Evolutionary conservation across 192 early-diverging fungal genomes (phyloP), one percentile per base, ranked within the genome.

Genomic region (Rhizoclosmatium sp.): DNA sequence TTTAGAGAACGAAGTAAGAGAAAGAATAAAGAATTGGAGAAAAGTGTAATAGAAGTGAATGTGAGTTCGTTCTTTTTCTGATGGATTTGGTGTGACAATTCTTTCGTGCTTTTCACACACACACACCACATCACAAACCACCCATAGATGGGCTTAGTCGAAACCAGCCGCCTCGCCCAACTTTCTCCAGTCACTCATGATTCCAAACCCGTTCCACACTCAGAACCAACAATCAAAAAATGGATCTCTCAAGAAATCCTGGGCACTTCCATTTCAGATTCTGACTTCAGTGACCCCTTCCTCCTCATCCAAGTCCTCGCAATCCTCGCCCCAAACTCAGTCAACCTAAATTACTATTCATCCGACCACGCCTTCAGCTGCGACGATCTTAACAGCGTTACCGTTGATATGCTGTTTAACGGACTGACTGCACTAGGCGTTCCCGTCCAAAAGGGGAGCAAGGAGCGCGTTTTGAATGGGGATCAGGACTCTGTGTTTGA

Each of bases 401-500:
- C 78, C 21, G 58, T 80, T 2, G 70, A 61, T 12, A 80, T 59
- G 47, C 40, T 80, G 16, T 78, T 60, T 4, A 68, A 81, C 21
- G 59, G 59, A 19, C 45, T 81, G 65, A 41, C 16, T 19, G 16
- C 51, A 3, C 10, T 58, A 51, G 58, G 58, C 10, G 7, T 81
- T 41, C 2, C 54, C 39, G 46, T 40, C 60, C 64, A 54, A n/a
- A 47, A 70, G 61, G 58, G 16, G 2, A 39, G 62, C 47, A 66
- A 80, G 16, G 49, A 46, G 5, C 42, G 47, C 2, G 54, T 73
- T 10, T 45, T 59, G 44, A 16, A 59, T 42, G 59, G 51, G 31
- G 77, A 75, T 14, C 2, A 47, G 49, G 31, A n/a, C 12, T 31
- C 62, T 14, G 46, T 80, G 16, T 67, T 68, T 4, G 47, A 68